A percentile compares a stretch with the other conserved stretches of the same genome.
These are phyloP conservation scores for Angomonas deanei DNA, from an alignment of 208 protist genomes.

Conservation along the genomic window DNA sequence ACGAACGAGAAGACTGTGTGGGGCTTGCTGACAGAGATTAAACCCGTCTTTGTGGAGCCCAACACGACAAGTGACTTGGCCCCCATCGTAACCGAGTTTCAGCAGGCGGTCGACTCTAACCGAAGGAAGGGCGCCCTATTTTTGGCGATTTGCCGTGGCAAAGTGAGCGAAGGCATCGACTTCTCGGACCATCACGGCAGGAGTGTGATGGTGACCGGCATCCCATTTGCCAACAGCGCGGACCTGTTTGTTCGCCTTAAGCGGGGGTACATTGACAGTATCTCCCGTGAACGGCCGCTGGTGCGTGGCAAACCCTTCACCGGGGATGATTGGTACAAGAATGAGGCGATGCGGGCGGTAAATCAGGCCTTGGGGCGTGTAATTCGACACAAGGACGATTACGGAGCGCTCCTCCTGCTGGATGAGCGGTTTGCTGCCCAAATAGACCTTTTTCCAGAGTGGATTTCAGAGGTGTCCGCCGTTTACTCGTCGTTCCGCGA, in stretches of 20 bases:
- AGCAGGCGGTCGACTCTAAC: slow-evolving; percentile 51
- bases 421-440: slow-evolving; percentile 89
- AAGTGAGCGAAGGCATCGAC: slow-evolving; percentile 97
- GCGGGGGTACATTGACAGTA: slow-evolving; percentile 59
- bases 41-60: slow-evolving; percentile 87
- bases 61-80: slow-evolving; percentile 37
- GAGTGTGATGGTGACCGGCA: slow-evolving; percentile 93
- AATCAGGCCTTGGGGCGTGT: slow-evolving; percentile 97
- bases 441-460: slow-evolving; percentile 46
- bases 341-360: slow-evolving; percentile 93
- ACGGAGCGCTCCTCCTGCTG: slow-evolving; percentile 92
- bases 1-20: slow-evolving; percentile 55
- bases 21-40: slow-evolving; percentile 69
- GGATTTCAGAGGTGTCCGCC: slow-evolving; percentile 39
- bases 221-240: slow-evolving; percentile 90
- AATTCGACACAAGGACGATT: slow-evolving; percentile 96
- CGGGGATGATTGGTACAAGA: slow-evolving; percentile 93
- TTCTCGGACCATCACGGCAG: slow-evolving; percentile 94
- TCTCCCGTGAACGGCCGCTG: slow-evolving; percentile 54
- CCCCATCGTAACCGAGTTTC: slow-evolving; percentile 59
- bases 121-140: slow-evolving; percentile 84
- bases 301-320: slow-evolving; percentile 76
- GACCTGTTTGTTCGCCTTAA: slow-evolving; percentile 89
- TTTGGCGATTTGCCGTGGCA: slow-evolving; percentile 96
- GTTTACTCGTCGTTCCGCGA: slow-evolving; percentile 64